phyloP scores from a whole-genome alignment of 1,284 basidiomycete species.

The Bondarzewia mesenterica region DNA sequence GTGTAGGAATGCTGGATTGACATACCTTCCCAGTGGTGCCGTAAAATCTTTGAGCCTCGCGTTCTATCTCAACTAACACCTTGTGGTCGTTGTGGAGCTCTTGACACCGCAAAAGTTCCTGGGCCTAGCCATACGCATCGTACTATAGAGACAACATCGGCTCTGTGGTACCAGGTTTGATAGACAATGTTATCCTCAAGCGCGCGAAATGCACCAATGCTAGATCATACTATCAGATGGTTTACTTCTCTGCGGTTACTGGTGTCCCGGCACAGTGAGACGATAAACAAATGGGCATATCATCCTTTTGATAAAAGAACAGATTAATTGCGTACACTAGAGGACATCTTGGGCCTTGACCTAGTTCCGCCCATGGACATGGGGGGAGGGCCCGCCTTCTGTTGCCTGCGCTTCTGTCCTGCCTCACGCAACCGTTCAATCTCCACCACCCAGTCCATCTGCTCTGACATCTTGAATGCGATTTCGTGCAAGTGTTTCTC shows the following conservation, averaged over 20 bases:
- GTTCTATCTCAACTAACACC: conserved; percentile 4
- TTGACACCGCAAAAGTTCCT: not conserved
- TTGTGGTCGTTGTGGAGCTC: conserved; percentile 2
- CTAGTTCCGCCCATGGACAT: not conserved
- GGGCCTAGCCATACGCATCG: too few relatives aligned
- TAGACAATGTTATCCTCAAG: too few relatives aligned
- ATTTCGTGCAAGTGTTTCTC: conserved; percentile 45
- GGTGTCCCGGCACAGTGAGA: too few relatives aligned
- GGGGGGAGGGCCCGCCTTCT: not conserved
- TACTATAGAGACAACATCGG: too few relatives aligned
- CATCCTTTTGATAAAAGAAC: not conserved
- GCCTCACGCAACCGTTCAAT: not conserved
- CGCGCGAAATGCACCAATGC: too few relatives aligned
- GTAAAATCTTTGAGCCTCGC: not conserved
- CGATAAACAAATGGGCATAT: not conserved
- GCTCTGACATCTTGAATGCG: conserved; percentile 36
- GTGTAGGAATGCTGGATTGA: not conserved
- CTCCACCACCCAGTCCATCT: conserved; percentile 51
- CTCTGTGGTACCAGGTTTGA: too few relatives aligned
- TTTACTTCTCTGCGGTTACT: too few relatives aligned
- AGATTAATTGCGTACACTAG: not conserved
- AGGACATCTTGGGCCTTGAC: not conserved
- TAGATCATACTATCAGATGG: too few relatives aligned
- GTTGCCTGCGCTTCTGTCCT: conserved; percentile 13
- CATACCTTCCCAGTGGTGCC: not conserved